Percentiles rank a stretch among this genome's conserved stretches.
These are phyloP conservation scores for Sugiyamaella lignohabitans DNA, from an alignment of 805 yeast genomes.

Conservation along the genomic window DNA sequence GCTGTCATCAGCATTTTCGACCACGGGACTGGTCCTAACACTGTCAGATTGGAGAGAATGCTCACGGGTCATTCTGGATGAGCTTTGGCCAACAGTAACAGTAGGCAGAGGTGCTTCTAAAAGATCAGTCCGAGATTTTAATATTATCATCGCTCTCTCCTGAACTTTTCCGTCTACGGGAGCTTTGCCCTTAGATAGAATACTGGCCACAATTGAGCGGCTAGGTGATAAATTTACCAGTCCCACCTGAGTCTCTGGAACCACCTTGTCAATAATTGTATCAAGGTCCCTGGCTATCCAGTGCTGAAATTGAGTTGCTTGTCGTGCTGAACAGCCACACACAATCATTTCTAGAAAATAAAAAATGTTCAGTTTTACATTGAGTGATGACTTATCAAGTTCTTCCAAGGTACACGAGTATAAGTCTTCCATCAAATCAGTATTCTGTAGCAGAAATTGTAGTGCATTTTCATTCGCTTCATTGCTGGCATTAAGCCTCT, in stretches of 20 bases:
- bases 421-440: constrained; percentile 60
- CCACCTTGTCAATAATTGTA: constrained; percentile 25
- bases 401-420: constrained; percentile 61
- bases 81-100: no score
- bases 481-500: constrained; percentile 55
- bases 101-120: constrained; percentile 2
- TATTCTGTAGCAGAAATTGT: constrained; percentile 29
- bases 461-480: constrained; percentile 25
- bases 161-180: neutral
- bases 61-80: neutral
- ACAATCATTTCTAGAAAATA: constrained; percentile 60
- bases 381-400: constrained; percentile 40
- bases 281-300: constrained; percentile 28
- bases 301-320: constrained; percentile 5
- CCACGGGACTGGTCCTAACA: neutral
- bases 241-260: constrained; percentile 15
- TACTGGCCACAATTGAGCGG: constrained; percentile 11
- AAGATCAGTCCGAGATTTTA: neutral
- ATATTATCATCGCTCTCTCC: neutral
- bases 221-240: constrained; percentile 15
- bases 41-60: neutral
- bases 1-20: neutral
- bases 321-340: constrained; percentile 21
- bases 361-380: constrained; percentile 57
- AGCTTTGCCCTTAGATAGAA: constrained; percentile 2